Percentiles rank a stretch among this genome's conserved stretches.
phyloP scores from a whole-genome alignment of 2,329 filamentous ascomycete genomes.

The Botrytis fabae region DNA sequence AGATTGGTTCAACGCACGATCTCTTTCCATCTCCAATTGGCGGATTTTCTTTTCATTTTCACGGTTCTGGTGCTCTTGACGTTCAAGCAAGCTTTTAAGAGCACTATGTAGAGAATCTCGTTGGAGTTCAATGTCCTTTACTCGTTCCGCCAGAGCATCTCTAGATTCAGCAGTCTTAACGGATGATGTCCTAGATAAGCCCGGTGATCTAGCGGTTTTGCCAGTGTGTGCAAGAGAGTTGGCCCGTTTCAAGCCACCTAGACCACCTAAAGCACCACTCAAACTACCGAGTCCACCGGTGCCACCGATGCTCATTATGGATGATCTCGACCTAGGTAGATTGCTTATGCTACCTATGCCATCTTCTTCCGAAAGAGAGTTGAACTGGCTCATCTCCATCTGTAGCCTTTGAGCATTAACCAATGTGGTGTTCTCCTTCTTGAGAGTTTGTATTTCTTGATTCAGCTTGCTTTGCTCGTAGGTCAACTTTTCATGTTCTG shows the following conservation, averaged over 20 bases:
- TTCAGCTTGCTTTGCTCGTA: slow-evolving; percentile 85
- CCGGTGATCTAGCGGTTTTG: slow-evolving; percentile 37
- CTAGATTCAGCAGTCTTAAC: slow-evolving; percentile 51
- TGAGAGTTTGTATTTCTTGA: slow-evolving; percentile 75
- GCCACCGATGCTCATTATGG: slow-evolving; percentile 19
- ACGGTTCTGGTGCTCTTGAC: slow-evolving; percentile 80
- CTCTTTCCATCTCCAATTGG: slow-evolving; percentile 74
- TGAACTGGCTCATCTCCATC: slow-evolving; percentile 52
- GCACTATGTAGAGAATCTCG: slow-evolving; percentile 88
- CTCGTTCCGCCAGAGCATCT: slow-evolving; percentile 71
- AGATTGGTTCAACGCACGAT: slow-evolving; percentile 66
- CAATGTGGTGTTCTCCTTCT: slow-evolving; percentile 61
- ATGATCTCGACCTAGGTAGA: slow-evolving; percentile 25
- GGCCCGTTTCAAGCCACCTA: slow-evolving; percentile 57
- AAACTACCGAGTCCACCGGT: not conserved
- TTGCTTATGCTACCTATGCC: slow-evolving; percentile 27
- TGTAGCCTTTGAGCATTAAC: slow-evolving; percentile 50
- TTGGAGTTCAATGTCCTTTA: slow-evolving; percentile 93
- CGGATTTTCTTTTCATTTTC: slow-evolving; percentile 81
- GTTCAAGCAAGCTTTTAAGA: slow-evolving; percentile 78
- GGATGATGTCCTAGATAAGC: slow-evolving; percentile 59
- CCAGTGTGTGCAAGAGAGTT: slow-evolving; percentile 59
- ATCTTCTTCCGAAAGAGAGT: slow-evolving; percentile 61
- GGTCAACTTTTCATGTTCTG: slow-evolving; percentile 69
- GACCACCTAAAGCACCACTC: slow-evolving; percentile 11